Evolutionary conservation across 148 eudicot species (phyloP).

Genomic region (Spergularia marina): DNA sequence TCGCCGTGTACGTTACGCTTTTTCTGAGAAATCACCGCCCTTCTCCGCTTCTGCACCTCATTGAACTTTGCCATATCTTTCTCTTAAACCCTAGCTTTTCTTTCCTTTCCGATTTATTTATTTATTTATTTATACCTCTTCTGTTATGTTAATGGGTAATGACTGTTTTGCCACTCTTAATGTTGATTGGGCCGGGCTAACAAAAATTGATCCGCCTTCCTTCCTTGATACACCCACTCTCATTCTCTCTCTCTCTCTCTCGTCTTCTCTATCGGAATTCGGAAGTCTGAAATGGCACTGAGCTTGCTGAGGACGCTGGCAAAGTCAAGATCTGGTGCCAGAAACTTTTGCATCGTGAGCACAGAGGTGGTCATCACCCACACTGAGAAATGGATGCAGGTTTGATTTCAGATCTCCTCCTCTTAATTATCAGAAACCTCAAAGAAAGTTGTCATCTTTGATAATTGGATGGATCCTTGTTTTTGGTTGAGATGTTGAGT

Average conservation of each 20-base stretch:
- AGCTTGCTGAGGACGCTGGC: constrained; percentile 46
- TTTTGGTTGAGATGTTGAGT: no score
- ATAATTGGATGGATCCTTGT: no score
- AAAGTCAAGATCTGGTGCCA: constrained; percentile 27
- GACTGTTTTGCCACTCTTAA: no score
- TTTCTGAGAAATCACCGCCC: constrained; percentile 46
- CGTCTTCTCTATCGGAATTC: not conserved
- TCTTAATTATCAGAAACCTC: no score
- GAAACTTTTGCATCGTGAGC: constrained; percentile 37
- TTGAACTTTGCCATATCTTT: constrained; percentile 66
- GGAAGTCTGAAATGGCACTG: constrained; percentile 35
- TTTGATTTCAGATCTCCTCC: constrained; percentile 2
- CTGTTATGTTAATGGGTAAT: no score
- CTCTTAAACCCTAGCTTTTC: constrained; percentile 22
- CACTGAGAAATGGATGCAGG: constrained; percentile 88
- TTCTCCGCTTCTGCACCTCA: constrained; percentile 71
- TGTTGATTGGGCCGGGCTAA: no score
- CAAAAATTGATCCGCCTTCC: no score
- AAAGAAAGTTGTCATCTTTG: no score
- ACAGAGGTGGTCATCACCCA: constrained; percentile 54
- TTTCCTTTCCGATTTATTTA: no score
- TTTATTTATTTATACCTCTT: not conserved
- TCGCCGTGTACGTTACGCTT: constrained; percentile 68
- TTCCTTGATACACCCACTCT: no score
- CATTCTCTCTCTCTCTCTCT: not conserved